Percentiles rank a stretch among this genome's conserved stretches.
These are phyloP conservation scores for Apiospora kogelbergensis DNA, from an alignment of 2,329 filamentous ascomycete species.

Conservation along the genomic window DNA sequence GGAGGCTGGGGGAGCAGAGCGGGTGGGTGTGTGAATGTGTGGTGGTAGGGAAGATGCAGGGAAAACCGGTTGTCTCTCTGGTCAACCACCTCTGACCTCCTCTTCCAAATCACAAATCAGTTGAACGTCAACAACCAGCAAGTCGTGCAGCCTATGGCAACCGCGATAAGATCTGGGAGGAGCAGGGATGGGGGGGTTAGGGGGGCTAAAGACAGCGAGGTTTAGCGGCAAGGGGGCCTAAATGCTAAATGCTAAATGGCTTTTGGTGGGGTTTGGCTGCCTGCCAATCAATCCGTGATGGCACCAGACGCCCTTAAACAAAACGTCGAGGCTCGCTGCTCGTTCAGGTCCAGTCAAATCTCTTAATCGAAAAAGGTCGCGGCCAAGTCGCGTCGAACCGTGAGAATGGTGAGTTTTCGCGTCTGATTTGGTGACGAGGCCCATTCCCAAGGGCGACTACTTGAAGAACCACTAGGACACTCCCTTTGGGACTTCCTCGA, in stretches of 20 bases:
- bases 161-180: constrained; percentile 8
- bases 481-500: neutral
- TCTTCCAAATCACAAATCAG: too few relatives aligned
- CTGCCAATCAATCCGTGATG: constrained; percentile 3
- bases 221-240: neutral
- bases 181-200: neutral
- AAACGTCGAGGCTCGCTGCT: constrained; percentile 4
- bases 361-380: neutral
- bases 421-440: neutral
- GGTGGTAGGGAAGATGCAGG: neutral
- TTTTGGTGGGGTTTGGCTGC: constrained; percentile 4
- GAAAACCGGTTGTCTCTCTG: neutral
- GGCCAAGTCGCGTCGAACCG: neutral
- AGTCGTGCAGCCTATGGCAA: constrained; percentile 5
- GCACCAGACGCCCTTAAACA: constrained; percentile 1
- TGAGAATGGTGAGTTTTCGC: constrained; percentile 6
- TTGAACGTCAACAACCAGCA: constrained; percentile 4
- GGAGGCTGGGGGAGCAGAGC: neutral
- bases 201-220: too few relatives aligned
- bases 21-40: neutral
- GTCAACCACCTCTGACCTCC: neutral
- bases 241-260: neutral
- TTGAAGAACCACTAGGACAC: neutral
- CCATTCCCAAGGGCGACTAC: neutral
- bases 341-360: neutral